Base-by-base conservation (phyloP, 371 early-diverging fungal genomes). In the Mortierella sp. region DNA sequence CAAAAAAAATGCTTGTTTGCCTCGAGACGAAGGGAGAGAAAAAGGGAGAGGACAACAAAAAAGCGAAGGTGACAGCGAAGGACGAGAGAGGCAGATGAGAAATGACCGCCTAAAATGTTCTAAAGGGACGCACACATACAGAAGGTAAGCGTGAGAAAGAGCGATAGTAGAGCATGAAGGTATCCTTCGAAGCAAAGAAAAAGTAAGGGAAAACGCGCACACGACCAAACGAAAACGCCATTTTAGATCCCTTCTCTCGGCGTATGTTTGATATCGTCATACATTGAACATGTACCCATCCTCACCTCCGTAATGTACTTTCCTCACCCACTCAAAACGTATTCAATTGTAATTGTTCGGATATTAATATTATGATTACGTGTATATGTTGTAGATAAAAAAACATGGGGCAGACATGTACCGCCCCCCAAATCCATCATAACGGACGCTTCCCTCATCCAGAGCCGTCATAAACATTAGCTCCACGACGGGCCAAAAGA, bases 271-370 rank as follows among this genome's bases (percentile, higher is more conserved):
- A 18, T 63, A 21, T 44, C 56, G 27, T 75, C 65, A 65, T 65
- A 65, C 65, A 5, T 65, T 65, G 65, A 41, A 38, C 41, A 65
- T 65, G 65, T 65, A 65, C 65, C 65, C 38, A 56, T n/a, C 11
- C 24, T 10, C 24, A 56, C 27, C 8, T 10, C 56, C 27, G 35
- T 10, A 65, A 65, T 65, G 65, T 65, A 65, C 24, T 41, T 10
- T 65, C 10, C 41, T 21, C 65, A 5, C 18, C 29, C 63, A 32
- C 12, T 63, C 29, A 16, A 29, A 29, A 24, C 24, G 24, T 24
- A 54, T 4, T 32, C 63, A 18, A 32, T 32, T 14, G 35, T 18
- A 29, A 63, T 29, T 32, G 14, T 63, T 14, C 16, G 35, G 32
- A 65, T 65, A 65, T 18, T 65, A 32, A 16, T 32, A 60, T 60